Base-by-base conservation (phyloP, 2,329 filamentous ascomycete genomes). In the Neonectria magnoliae region DNA sequence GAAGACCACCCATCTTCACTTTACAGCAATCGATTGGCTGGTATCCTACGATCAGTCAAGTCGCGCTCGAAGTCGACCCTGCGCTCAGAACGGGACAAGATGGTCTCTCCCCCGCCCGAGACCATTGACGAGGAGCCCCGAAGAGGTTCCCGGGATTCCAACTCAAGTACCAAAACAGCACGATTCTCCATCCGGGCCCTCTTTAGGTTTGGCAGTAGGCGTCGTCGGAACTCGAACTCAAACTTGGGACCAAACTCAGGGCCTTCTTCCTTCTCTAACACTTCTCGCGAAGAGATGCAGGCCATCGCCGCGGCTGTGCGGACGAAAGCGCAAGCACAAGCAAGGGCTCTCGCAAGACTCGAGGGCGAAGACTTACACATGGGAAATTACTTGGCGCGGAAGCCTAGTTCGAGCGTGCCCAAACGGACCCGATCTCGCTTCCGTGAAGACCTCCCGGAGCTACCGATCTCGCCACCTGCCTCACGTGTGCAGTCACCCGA, bases 401-500 rank as follows among this genome's bases (percentile, higher is more conserved):
- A 78, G 62, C 63, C 71, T 10, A 82, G 80, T 68, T 76, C 81
- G 13, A 80, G 79, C 8, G 76, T 90, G 6, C 91, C 93, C 6
- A 91, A 92, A 73, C 89, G 94, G 60, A 96, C 93, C 4, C 90
- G 93, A 79, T 98, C 94, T 41, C 94, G 93, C 60, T 98, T 98
- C 81, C 88, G 92, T 53, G 95, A 98, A 81, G 94, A 98, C 74
- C 85, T 98, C 13, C 94, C 94, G 4, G 95, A 98, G 75, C 86
- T 93, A 56, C 92, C 93, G 2, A 79, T 94, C 13, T 96, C 94
- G n/a, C 93, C 93, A 10, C 93, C 94, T 9, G 91, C 93, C 67
- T 97, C 94, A 1, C 87, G 92, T 27, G 82, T 94, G 27, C 91
- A 93, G 67, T 94, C 93, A 1, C 93, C 93, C 1, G 92, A 94